These are phyloP conservation scores for Alternaria conjuncta DNA, from an alignment of 2,329 filamentous ascomycete genomes.

Conservation along the genomic window DNA sequence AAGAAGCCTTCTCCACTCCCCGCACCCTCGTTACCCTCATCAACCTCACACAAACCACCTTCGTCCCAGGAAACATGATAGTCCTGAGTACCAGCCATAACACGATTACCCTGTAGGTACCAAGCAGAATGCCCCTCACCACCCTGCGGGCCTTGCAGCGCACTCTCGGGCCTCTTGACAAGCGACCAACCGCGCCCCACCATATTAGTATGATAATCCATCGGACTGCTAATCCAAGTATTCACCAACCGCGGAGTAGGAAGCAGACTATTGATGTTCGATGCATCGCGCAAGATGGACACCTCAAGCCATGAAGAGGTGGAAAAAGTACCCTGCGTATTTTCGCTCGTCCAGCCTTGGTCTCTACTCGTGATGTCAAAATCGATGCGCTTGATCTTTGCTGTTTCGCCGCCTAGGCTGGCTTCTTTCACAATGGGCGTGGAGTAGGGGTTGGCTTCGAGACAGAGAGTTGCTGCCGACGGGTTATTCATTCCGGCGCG, in stretches of 20 bases:
- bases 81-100: conserved; percentile 15
- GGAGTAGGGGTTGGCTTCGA: conserved; percentile 20
- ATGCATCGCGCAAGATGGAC: conserved; percentile 33
- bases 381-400: conserved; percentile 30
- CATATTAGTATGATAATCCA: conserved; percentile 11
- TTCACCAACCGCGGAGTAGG: conserved; percentile 9
- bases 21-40: conserved; percentile 29
- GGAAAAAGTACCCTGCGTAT: conserved; percentile 30
- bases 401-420: conserved; percentile 16
- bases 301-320: conserved; percentile 45
- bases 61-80: conserved; percentile 32
- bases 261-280: background rate
- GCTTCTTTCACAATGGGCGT: conserved; percentile 8
- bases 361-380: conserved; percentile 35
- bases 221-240: background rate
- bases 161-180: conserved; percentile 23
- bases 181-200: conserved; percentile 21
- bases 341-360: conserved; percentile 43
- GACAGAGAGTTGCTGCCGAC: conserved; percentile 22
- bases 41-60: background rate
- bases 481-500: conserved; percentile 1
- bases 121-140: conserved; percentile 35
- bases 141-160: conserved; percentile 28
- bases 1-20: conserved; percentile 39
- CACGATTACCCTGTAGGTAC: conserved; percentile 43